Percentiles rank a stretch among this genome's conserved stretches.
These are phyloP conservation scores for Zizania palustris DNA, from an alignment of 202 grass and related monocot genomes.

Conservation along the genomic window DNA sequence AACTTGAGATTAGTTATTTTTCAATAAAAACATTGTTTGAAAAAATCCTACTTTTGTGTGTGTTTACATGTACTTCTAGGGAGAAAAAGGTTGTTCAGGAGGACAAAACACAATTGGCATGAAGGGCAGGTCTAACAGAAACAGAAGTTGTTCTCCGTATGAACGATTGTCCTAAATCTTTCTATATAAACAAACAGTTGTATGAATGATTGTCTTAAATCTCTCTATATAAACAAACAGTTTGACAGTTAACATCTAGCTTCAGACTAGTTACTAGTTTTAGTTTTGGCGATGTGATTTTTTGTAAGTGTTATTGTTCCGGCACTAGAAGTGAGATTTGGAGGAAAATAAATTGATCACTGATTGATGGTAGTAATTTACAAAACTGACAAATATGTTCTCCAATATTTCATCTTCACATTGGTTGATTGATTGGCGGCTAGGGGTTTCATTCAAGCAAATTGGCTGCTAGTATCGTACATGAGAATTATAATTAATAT, in stretches of 20 bases:
- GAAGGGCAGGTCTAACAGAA: conserved; percentile 26
- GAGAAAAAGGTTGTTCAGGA: conserved; percentile 11
- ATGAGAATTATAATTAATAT: too few species aligned
- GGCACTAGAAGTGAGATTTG: conserved; percentile 55
- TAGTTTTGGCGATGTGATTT: background rate
- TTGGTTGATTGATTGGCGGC: background rate
- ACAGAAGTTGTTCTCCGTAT: background rate
- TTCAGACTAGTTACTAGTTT: conserved; percentile 3
- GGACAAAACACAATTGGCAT: conserved; percentile 9
- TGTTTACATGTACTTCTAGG: background rate
- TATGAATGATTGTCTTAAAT: too few species aligned
- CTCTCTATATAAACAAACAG: conserved; percentile 9
- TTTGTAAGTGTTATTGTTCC: background rate
- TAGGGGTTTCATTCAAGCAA: background rate
- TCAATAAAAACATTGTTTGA: too few species aligned
- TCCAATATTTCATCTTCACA: conserved; percentile 62
- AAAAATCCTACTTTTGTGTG: too few species aligned
- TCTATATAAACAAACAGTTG: too few species aligned
- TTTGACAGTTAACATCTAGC: conserved; percentile 9
- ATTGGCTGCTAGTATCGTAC: background rate
- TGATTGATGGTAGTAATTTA: background rate
- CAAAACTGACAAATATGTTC: conserved; percentile 38
- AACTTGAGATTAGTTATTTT: too few species aligned
- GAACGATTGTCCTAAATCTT: too few species aligned
- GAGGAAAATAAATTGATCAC: conserved; percentile 46